Evolutionary conservation across 306 rosid genomes (phyloP).

Genomic region (Potentilla sterilis): DNA sequence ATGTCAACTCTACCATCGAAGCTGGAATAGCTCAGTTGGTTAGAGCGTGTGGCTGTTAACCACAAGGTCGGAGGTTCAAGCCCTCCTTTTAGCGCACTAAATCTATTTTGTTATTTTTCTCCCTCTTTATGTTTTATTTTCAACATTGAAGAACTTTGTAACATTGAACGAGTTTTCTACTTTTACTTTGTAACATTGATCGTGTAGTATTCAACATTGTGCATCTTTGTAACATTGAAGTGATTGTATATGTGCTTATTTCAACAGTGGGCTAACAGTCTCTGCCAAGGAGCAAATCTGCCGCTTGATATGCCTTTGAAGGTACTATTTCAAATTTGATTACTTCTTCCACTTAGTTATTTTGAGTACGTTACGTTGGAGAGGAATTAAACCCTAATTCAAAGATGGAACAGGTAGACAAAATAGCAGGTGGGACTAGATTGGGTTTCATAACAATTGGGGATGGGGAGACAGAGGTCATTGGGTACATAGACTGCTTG

Average conservation of each 20-base stretch:
- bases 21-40: constrained; percentile 48
- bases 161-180: too few species aligned
- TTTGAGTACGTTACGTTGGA: too few species aligned
- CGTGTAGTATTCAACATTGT: neutral
- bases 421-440: constrained; percentile 79
- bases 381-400: neutral
- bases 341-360: neutral
- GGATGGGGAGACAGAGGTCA: constrained; percentile 80
- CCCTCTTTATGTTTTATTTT: too few species aligned
- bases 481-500: constrained; percentile 79
- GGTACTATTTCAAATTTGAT: constrained; percentile 33
- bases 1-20: neutral
- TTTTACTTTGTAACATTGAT: too few species aligned
- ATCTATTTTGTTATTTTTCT: rapidly evolving
- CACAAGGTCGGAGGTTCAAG: constrained; percentile 44
- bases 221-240: neutral
- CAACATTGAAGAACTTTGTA: too few species aligned
- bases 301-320: constrained; percentile 85
- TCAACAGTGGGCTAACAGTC: constrained; percentile 90
- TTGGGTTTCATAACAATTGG: constrained; percentile 75
- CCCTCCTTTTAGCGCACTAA: constrained; percentile 37
- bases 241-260: neutral
- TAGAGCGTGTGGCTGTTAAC: constrained; percentile 48
- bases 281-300: constrained; percentile 85
- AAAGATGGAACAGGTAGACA: constrained; percentile 61